Evolutionary conservation across 805 yeast genomes (phyloP).

Genomic region (Sugiyamaella smithiae): DNA sequence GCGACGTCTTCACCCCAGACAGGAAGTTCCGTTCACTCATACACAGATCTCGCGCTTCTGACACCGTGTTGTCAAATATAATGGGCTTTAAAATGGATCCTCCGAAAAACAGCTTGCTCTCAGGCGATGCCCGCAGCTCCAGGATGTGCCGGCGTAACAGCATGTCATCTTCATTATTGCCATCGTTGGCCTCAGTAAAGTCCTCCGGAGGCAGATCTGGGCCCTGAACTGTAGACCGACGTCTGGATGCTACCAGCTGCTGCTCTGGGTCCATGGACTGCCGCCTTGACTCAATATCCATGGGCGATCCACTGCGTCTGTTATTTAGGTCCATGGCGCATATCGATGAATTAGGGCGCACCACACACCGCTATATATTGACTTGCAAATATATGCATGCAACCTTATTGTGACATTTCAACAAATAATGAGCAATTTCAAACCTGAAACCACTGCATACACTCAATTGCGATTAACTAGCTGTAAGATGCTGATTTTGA

Average conservation of each 20-base stretch:
- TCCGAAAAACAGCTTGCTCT: conserved; percentile 21
- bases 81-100: conserved; percentile 22
- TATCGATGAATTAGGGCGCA: background rate
- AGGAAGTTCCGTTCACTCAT: conserved; percentile 34
- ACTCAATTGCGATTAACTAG: too few species aligned
- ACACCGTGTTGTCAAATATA: conserved; percentile 27
- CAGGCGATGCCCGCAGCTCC: conserved; percentile 1
- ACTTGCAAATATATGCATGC: background rate
- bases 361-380: too few species aligned
- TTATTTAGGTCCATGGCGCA: too few species aligned
- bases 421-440: too few species aligned
- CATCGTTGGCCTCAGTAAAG: background rate
- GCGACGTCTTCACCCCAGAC: conserved; percentile 22
- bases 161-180: conserved; percentile 1
- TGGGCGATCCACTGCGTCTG: too few species aligned
- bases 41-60: conserved; percentile 35
- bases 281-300: too few species aligned
- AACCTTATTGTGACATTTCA: background rate
- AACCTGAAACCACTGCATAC: too few species aligned
- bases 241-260: too few species aligned
- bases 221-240: background rate
- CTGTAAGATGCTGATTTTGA: too few species aligned
- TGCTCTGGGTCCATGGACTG: background rate
- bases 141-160: background rate
- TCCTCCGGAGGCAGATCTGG: background rate